Evolutionary conservation across 306 rosid species (phyloP), one percentile per base, ranked within the genome.

Genomic region (Inga laurina): DNA sequence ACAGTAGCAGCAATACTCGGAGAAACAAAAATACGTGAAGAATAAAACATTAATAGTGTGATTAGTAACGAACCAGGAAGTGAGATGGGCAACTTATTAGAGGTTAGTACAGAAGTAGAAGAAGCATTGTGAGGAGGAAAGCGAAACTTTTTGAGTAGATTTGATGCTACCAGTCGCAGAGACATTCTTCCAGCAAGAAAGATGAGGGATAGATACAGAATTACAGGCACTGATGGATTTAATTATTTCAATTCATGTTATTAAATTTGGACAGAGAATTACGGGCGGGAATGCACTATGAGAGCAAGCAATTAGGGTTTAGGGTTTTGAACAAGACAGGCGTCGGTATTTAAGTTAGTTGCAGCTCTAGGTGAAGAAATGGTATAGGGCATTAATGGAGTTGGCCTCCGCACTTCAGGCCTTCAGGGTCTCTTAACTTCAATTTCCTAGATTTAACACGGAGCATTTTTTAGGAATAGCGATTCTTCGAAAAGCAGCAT

Each of bases 111-210:
- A 49, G 84, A 61, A 44, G 84, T 27, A 27, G 85, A n/a, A 43
- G 66, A 75, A 37, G 77, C 52, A 30, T 37, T 32, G 19, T 45
- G 82, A 71, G 89, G 19, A 51, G 85, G 80, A 72, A 87, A 77
- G 14, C 93, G 84, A 72, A 88, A 74, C 78, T 80, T 88, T 79
- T 76, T 87, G 0, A 88, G 68, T 37, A 89, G 69, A 72, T 72
- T 88, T 35, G 89, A 48, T 0, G 90, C 86, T 56, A 80, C 79
- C 81, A 77, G 75, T 3, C 92, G 90, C 79, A 88, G 67, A 74
- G 64, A 84, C 97, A 91, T 92, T 78, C 43, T 66, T 34, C 44
- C 57, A 2, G 65, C 21, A 19, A 75, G 54, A 76, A 57, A 46
- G 13, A 2, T 24, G 52, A 14, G 49, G 8, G 57, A 19, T 54